Conservation (phyloP, 345 rosid species). For the Garcia nutans region DNA sequence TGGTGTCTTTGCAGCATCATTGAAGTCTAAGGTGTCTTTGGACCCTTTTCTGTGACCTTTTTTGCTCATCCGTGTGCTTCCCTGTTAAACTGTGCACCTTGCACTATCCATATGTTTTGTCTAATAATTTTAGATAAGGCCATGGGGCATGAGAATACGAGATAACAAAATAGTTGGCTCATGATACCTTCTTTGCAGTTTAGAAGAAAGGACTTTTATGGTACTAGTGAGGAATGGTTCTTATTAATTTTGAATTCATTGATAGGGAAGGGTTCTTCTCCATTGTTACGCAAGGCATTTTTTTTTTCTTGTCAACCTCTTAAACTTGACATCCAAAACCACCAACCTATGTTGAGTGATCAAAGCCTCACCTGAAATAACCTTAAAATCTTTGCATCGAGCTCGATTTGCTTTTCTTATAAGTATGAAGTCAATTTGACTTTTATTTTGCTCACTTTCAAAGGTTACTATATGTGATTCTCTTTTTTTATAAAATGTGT, state of each 20-base stretch:
- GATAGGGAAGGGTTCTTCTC: neutral
- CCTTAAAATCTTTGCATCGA: too few species aligned
- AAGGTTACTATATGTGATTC: too few species aligned
- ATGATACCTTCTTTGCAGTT: neutral
- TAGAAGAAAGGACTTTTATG: neutral
- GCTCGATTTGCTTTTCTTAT: too few species aligned
- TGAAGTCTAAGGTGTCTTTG: slow-evolving; percentile 58
- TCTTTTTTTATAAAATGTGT: too few species aligned
- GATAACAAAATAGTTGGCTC: neutral
- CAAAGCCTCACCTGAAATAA: too few species aligned
- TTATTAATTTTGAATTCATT: neutral
- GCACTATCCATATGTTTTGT: neutral
- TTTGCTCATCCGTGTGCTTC: neutral
- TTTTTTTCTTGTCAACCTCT: too few species aligned
- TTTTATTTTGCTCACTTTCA: too few species aligned
- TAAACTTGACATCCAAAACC: too few species aligned
- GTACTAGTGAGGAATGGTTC: neutral
- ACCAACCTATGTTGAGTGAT: too few species aligned
- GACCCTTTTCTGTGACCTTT: neutral
- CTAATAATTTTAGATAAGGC: neutral
- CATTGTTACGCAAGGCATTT: neutral
- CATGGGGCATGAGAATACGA: neutral
- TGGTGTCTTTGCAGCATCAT: slow-evolving; percentile 48
- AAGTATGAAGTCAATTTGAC: too few species aligned
- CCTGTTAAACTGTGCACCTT: neutral